phyloP scores from a whole-genome alignment of 306 rosid species.

The Citrullus mucosospermus region DNA sequence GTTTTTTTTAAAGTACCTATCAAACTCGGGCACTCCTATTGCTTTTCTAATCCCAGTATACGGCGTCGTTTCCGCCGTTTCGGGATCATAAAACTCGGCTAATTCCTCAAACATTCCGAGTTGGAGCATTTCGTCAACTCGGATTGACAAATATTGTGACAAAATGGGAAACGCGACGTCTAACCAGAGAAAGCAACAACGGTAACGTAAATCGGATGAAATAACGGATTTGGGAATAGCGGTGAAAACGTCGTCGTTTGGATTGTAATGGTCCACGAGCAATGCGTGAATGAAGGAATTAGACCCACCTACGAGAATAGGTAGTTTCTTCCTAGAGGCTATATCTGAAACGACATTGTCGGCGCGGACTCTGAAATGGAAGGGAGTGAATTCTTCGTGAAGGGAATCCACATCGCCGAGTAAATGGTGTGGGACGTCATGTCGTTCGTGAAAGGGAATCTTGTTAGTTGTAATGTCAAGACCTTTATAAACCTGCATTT shows the following conservation, averaged over 20 bases:
- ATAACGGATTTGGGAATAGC: not conserved
- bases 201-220: not conserved
- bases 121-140: not conserved
- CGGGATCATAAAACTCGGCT: not conserved
- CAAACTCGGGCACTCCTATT: not conserved
- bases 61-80: not conserved
- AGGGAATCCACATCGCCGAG: not conserved
- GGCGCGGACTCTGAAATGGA: not conserved
- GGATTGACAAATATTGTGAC: not conserved
- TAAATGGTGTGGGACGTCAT: not conserved
- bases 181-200: not conserved
- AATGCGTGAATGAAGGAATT: constrained; percentile 2
- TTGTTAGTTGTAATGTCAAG: not conserved
- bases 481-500: not conserved
- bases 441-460: constrained; percentile 1
- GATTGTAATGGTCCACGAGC: not conserved
- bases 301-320: not conserved
- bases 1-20: not conserved
- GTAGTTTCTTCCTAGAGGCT: not conserved
- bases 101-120: not conserved
- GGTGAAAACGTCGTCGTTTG: not conserved
- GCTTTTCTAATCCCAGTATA: not conserved
- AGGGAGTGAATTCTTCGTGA: not conserved
- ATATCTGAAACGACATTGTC: not conserved
- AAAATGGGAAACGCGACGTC: not conserved